Evolutionary conservation across 1,284 basidiomycete genomes (phyloP).

Genomic region (Farysia itapuensis): DNA sequence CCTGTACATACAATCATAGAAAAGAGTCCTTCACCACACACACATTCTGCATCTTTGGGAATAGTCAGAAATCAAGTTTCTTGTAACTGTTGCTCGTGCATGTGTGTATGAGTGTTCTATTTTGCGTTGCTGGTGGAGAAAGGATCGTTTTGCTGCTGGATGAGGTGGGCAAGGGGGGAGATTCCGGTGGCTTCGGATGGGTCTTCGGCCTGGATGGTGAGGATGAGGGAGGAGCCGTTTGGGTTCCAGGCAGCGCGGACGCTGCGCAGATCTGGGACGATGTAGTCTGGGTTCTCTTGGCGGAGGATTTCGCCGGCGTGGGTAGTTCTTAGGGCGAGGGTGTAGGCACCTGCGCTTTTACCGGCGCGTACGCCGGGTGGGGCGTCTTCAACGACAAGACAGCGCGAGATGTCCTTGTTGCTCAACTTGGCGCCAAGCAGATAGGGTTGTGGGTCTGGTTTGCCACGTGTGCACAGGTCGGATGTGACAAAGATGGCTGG

Average conservation of each 20-base stretch:
- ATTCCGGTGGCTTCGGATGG: slow-evolving; percentile 34
- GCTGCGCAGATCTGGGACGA: slow-evolving; percentile 50
- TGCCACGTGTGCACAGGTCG: slow-evolving; percentile 50
- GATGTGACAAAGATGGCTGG: slow-evolving; percentile 53
- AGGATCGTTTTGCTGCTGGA: slow-evolving; percentile 19
- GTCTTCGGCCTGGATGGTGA: slow-evolving; percentile 48
- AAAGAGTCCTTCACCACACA: no score
- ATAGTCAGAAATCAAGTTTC: no score
- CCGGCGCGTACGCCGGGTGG: slow-evolving; percentile 53
- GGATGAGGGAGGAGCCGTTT: slow-evolving; percentile 30
- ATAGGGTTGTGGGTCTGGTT: slow-evolving; percentile 58
- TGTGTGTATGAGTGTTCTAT: no score
- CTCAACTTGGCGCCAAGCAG: slow-evolving; percentile 47
- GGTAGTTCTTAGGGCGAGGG: slow-evolving; percentile 51
- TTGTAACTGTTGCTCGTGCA: no score
- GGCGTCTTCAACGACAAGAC: slow-evolving; percentile 57
- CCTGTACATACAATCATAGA: no score
- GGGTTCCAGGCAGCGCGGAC: slow-evolving; percentile 51
- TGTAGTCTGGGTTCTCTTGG: slow-evolving; percentile 48
- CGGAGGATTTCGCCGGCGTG: slow-evolving; percentile 51
- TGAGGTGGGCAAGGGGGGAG: slow-evolving; percentile 18
- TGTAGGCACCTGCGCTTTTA: slow-evolving; percentile 51
- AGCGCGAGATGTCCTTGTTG: slow-evolving; percentile 37
- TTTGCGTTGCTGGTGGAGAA: neutral
- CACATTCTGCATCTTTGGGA: no score